Percentiles rank a stretch among this genome's conserved stretches.
These are phyloP conservation scores for Aspergillus olivimuriae DNA, from an alignment of 495 filamentous ascomycete species.

Conservation along the genomic window DNA sequence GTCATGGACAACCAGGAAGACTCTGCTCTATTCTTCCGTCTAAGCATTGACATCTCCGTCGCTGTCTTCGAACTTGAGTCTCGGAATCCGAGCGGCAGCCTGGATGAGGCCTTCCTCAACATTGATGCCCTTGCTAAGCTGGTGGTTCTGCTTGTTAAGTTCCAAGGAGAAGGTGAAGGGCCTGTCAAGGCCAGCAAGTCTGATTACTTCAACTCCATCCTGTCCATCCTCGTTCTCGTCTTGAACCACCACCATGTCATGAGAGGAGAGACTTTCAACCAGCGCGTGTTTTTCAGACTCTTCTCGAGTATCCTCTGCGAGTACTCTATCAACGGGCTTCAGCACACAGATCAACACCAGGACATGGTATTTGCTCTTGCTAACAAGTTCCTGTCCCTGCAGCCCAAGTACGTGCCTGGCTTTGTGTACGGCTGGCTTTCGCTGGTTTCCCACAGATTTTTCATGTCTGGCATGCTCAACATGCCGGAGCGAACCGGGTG, in stretches of 20 bases:
- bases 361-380: conserved; percentile 69
- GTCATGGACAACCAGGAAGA: conserved; percentile 68
- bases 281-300: conserved; percentile 85
- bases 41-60: conserved; percentile 74
- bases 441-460: conserved; percentile 76
- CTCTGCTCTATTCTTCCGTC: conserved; percentile 68
- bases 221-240: conserved; percentile 70
- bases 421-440: conserved; percentile 83
- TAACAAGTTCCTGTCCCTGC: conserved; percentile 64
- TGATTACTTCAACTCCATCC: conserved; percentile 64
- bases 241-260: conserved; percentile 80
- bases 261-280: conserved; percentile 74
- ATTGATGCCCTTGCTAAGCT: conserved; percentile 88
- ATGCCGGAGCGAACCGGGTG: conserved; percentile 66
- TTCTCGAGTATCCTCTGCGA: conserved; percentile 81
- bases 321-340: conserved; percentile 41
- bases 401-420: conserved; percentile 67
- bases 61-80: conserved; percentile 64
- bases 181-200: conserved; percentile 54
- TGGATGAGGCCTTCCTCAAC: conserved; percentile 65
- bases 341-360: conserved; percentile 52
- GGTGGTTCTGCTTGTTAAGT: conserved; percentile 65
- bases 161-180: conserved; percentile 53
- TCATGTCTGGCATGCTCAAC: conserved; percentile 74
- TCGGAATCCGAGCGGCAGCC: conserved; percentile 50